A percentile compares a stretch with the other conserved stretches of the same genome.
phyloP scores from a whole-genome alignment of 371 early-diverging fungal genomes.

The Syncephalastrum monosporum region DNA sequence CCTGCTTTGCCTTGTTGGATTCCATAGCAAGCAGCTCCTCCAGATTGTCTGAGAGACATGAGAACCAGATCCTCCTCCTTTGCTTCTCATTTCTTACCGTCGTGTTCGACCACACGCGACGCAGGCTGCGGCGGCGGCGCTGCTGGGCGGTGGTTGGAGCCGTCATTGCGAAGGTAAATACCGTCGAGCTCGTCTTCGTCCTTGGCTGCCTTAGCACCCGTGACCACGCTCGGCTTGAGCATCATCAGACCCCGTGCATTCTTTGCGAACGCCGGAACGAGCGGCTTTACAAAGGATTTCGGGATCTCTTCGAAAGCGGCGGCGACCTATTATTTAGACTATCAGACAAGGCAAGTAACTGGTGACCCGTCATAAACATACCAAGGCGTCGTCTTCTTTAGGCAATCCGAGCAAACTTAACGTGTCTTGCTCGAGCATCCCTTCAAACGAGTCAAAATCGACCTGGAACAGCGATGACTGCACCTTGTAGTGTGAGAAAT shows the following conservation, averaged over 20 bases:
- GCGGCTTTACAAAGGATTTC: conserved; percentile 29
- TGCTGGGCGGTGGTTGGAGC: conserved; percentile 22
- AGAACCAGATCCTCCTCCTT: too few species aligned
- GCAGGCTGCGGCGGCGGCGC: too few species aligned
- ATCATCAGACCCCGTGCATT: conserved; percentile 38
- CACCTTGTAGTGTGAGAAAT: conserved; percentile 11
- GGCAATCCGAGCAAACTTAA: conserved; percentile 20
- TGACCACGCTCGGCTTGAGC: conserved; percentile 29
- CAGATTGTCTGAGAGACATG: conserved; percentile 7
- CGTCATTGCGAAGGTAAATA: conserved; percentile 39
- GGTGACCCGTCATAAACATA: conserved; percentile 7
- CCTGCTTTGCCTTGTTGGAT: neutral
- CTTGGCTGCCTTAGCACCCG: conserved; percentile 12
- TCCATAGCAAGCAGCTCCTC: conserved; percentile 20
- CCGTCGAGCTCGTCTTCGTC: conserved; percentile 21
- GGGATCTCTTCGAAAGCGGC: conserved; percentile 26
- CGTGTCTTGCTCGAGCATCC: conserved; percentile 21
- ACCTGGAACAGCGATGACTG: conserved; percentile 30
- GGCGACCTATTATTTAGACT: conserved; percentile 16
- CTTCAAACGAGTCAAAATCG: conserved; percentile 31
- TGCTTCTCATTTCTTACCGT: neutral
- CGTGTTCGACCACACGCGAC: conserved; percentile 3
- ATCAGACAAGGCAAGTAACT: too few species aligned
- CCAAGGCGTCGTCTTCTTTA: conserved; percentile 27
- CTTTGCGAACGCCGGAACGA: conserved; percentile 41